phyloP scores from a whole-genome alignment of 805 yeast genomes.

The Metschnikowia dekortorum region DNA sequence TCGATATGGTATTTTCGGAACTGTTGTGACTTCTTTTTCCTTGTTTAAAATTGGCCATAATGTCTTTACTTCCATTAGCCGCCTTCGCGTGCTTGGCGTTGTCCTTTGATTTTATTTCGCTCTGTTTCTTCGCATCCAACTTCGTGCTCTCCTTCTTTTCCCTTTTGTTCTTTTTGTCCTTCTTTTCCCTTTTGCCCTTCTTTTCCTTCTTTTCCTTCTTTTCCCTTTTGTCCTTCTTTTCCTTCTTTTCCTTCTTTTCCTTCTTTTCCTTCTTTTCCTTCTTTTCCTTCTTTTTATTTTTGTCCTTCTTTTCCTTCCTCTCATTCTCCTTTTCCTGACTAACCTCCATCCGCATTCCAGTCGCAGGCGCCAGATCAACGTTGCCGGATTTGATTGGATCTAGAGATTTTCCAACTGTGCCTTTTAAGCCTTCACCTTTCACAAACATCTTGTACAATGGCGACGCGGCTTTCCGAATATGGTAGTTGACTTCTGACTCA shows the following conservation, averaged over 20 bases:
- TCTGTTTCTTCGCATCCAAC: no score
- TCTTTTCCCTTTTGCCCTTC: constrained; percentile 2
- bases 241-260: constrained; percentile 16
- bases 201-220: not conserved
- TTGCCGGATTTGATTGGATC: not conserved
- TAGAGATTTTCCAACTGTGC: constrained; percentile 53
- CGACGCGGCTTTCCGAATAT: constrained; percentile 49
- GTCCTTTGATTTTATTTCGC: no score
- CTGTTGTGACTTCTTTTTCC: constrained; percentile 12
- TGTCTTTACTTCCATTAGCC: constrained; percentile 17
- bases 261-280: constrained; percentile 21
- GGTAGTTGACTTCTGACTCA: constrained; percentile 41
- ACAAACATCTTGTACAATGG: constrained; percentile 86
- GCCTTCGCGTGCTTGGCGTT: no score
- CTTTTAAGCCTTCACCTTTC: constrained; percentile 77
- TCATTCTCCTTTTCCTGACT: constrained; percentile 21
- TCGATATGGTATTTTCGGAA: not conserved
- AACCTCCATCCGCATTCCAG: constrained; percentile 30
- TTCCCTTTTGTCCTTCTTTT: not conserved
- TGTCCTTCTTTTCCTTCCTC: constrained; percentile 18
- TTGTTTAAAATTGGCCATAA: constrained; percentile 18
- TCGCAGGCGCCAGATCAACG: constrained; percentile 23
- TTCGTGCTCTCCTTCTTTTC: constrained; percentile 3
- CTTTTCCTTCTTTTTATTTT: constrained; percentile 21
- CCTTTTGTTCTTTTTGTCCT: constrained; percentile 17